Base-by-base conservation (phyloP, 1,284 basidiomycete species). In the Tremellales sp. region DNA sequence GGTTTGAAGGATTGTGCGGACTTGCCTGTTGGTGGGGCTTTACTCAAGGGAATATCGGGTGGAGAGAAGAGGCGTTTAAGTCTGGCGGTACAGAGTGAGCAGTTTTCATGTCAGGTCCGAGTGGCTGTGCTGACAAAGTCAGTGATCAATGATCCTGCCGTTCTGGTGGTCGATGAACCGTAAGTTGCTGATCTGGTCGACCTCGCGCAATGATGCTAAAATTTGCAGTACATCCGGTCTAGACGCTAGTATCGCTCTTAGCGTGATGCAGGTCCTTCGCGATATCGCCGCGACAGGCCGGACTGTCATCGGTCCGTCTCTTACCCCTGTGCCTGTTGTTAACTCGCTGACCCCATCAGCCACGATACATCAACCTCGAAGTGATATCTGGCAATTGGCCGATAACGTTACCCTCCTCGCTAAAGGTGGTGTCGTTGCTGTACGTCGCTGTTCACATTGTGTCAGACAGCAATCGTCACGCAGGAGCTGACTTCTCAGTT, bases 41-140 rank as follows among this genome's bases (percentile, higher is more conserved):
- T 79, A 19, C 48, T 79, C 37, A 80, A 75, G 58, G 74, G 79
- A 2, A 81, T 81, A 31, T 76, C 74, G 8, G 80, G 80, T 3
- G 79, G 80, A 23, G 80, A 81, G 63, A 81, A 80, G 62, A 60
- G 80, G 2, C 67, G 80, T 29, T 62, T 81, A n/a, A 77, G 76
- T 29, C 64, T 81, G 17, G 80, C 78, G 1, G 76, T 80, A 1
- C 76, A 81, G 58, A 75, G 74, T 68, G 51, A 54, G 60, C 15
- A n/a, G n/a, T 31, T 15, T 8, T 15, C 8, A 31, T 54, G 0
- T 3, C 17, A 7, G 15, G 6, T 40, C 54, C 29, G 22, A 31
- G 19, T 27, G 6, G 26, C 11, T 23, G 23, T 31, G 23, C 26
- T 31, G 49, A 23, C 47, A 36, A n/a, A 13, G 4, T 33, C 46